Evolutionary conservation across 2,329 filamentous ascomycete species (phyloP).

Genomic region (Fusarium pseudonygamai): DNA sequence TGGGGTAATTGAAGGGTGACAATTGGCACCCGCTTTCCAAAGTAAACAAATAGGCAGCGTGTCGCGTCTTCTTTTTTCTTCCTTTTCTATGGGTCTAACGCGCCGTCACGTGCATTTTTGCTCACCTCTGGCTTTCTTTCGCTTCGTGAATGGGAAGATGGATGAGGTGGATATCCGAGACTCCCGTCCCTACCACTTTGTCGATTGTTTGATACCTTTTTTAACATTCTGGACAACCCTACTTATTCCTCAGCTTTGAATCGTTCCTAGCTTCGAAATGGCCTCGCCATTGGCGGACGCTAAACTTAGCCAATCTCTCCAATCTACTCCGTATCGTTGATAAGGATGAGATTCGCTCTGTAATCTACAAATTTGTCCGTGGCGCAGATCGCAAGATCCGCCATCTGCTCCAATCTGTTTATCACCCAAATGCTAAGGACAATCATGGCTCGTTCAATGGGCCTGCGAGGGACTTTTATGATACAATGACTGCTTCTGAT

Average conservation of each 20-base stretch:
- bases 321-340: neutral
- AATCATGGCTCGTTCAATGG: neutral
- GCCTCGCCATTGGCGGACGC: neutral
- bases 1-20: slow-evolving; percentile 31
- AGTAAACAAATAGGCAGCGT: slow-evolving; percentile 41
- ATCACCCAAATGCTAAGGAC: neutral
- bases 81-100: slow-evolving; percentile 12
- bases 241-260: neutral
- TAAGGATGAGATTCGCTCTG: neutral
- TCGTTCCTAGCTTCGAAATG: neutral
- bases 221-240: neutral
- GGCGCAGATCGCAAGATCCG: neutral
- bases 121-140: neutral
- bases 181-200: neutral
- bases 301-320: neutral
- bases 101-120: slow-evolving; percentile 36
- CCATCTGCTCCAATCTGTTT: neutral
- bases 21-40: slow-evolving; percentile 22
- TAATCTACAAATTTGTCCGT: neutral
- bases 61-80: slow-evolving; percentile 27
- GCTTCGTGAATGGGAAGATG: neutral
- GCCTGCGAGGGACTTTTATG: neutral
- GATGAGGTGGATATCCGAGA: neutral
- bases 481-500: neutral
- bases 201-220: neutral